A percentile compares a stretch with the other conserved stretches of the same genome.
phyloP scores from a whole-genome alignment of 257 asterid genomes.

The Paulownia fortunei region DNA sequence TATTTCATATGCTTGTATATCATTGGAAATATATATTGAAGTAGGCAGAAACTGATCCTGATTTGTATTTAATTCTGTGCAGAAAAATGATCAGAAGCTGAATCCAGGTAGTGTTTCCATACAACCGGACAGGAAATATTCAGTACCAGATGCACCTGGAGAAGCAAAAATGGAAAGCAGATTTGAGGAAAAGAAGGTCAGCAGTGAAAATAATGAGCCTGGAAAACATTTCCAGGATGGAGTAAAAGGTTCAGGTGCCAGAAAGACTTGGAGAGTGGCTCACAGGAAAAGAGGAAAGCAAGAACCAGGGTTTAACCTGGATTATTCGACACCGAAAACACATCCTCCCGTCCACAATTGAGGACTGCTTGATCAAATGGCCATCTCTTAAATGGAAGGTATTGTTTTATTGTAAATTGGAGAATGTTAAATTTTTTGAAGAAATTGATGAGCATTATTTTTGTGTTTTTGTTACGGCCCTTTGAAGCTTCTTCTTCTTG shows the following conservation, averaged over 20 bases:
- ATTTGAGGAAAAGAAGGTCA: constrained; percentile 2
- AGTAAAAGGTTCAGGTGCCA: background rate
- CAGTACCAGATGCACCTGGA: constrained; percentile 11
- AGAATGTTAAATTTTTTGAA: background rate
- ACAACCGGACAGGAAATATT: constrained; percentile 27
- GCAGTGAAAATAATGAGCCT: background rate
- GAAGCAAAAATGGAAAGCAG: background rate
- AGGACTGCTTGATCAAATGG: background rate
- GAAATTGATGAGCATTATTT: background rate
- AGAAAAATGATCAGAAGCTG: constrained; percentile 39
- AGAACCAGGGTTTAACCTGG: constrained; percentile 65
- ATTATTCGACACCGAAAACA: constrained; percentile 75
- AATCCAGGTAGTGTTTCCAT: constrained; percentile 33
- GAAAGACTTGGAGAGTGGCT: constrained; percentile 48
- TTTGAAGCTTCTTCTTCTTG: background rate
- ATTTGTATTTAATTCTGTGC: constrained; percentile 17
- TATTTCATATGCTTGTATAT: too few relatives aligned
- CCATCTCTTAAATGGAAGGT: background rate
- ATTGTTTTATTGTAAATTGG: background rate
- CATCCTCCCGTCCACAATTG: constrained; percentile 68
- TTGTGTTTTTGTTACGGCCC: background rate
- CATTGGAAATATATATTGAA: too few relatives aligned
- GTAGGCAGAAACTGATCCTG: background rate
- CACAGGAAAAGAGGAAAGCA: constrained; percentile 47
- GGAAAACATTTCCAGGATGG: background rate